These are phyloP conservation scores for Stephania yunnanensis DNA, from an alignment of 164 flowering plant genomes.

Conservation along the genomic window DNA sequence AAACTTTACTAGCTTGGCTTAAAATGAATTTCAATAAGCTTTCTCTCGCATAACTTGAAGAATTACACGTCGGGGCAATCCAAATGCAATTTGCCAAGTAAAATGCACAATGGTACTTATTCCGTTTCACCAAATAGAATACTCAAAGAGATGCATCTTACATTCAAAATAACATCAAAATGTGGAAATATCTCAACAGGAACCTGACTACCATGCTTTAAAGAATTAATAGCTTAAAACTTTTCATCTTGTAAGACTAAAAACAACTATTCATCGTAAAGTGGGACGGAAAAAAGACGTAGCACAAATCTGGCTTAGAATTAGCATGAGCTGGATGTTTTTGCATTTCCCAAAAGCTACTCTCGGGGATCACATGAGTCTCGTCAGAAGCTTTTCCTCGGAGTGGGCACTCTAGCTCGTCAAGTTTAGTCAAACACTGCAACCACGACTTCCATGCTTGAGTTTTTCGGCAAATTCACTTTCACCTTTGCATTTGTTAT, in stretches of 20 bases:
- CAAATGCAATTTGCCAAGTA: not conserved
- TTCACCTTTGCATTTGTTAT: conserved; percentile 65
- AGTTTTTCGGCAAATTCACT: conserved; percentile 94
- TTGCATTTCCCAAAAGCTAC: conserved; percentile 99
- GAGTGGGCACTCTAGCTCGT: conserved; percentile 62
- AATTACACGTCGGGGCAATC: not conserved
- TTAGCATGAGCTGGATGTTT: conserved; percentile 81
- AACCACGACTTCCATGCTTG: conserved; percentile 77
- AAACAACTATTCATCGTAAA: not conserved
- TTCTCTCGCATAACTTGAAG: conserved; percentile 46
- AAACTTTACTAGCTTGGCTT: conserved; percentile 57
- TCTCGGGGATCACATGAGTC: conserved; percentile 64
- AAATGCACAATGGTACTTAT: too few species aligned
- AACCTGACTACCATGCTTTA: too few species aligned
- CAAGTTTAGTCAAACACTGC: conserved; percentile 64
- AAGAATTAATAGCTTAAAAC: not conserved
- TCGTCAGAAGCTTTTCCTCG: conserved; percentile 49
- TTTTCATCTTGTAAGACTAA: not conserved
- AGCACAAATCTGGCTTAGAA: conserved; percentile 85
- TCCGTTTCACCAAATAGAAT: too few species aligned
- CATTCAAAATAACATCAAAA: too few species aligned
- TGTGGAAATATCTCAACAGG: too few species aligned
- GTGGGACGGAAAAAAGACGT: conserved; percentile 12
- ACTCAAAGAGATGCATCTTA: too few species aligned
- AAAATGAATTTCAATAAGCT: conserved; percentile 80